phyloP scores from a whole-genome alignment of 768 basidiomycete species.

The Pleurotus sapidus region DNA sequence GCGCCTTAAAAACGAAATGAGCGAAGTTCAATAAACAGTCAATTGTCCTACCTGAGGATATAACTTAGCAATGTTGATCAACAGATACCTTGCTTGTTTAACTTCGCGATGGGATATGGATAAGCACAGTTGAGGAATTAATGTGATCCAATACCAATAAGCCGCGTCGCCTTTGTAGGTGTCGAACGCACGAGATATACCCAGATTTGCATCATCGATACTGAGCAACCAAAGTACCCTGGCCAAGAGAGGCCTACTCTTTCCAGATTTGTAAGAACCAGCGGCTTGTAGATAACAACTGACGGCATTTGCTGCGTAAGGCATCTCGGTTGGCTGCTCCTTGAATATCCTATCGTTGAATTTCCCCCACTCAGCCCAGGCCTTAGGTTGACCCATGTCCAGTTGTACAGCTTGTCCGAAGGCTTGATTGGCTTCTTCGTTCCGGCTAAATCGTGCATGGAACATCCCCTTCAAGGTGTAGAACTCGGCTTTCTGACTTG shows the following conservation, averaged over 20 bases:
- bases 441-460: conserved; percentile 79
- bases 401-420: conserved; percentile 96
- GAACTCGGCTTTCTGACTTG: conserved; percentile 94
- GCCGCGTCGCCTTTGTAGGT: conserved; percentile 95
- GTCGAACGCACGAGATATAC: conserved; percentile 82
- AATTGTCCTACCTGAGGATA: conserved; percentile 78
- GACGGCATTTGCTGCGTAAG: conserved; percentile 85
- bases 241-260: conserved; percentile 86
- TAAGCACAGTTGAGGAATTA: conserved; percentile 90
- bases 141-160: conserved; percentile 98
- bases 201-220: conserved; percentile 75
- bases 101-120: conserved; percentile 91
- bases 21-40: neutral
- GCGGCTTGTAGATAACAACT: conserved; percentile 98
- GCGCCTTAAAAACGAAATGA: conserved; percentile 50
- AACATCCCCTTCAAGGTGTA: conserved; percentile 99
- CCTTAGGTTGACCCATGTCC: conserved; percentile 92
- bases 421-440: conserved; percentile 87
- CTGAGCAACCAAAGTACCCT: conserved; percentile 96
- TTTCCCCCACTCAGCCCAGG: conserved; percentile 98
- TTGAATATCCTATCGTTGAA: conserved; percentile 94
- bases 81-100: conserved; percentile 85
- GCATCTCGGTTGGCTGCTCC: conserved; percentile 70
- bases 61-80: conserved; percentile 85
- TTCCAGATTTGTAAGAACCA: conserved; percentile 90